Conservation (phyloP, 176 grass and related monocot species). For the Raddia guianensis region DNA sequence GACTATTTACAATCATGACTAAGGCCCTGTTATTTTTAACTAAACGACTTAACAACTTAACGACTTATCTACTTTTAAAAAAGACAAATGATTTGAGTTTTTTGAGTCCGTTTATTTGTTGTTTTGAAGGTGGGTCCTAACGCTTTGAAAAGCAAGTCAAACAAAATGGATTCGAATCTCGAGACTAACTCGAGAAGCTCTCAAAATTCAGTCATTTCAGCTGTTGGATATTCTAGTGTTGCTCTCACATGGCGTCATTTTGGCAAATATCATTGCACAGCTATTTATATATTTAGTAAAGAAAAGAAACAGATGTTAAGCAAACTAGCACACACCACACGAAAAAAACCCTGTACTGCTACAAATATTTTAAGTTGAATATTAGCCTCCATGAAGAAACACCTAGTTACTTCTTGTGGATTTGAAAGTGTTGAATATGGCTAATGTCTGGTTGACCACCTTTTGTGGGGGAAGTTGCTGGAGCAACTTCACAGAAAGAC, state of each 20-base stretch:
- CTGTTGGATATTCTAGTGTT: background rate
- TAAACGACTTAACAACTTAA: too few species aligned
- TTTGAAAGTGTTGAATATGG: background rate
- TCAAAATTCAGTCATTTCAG: too few species aligned
- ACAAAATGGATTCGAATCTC: too few species aligned
- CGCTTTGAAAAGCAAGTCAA: too few species aligned
- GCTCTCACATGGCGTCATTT: slow-evolving; percentile 4
- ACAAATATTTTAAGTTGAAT: background rate
- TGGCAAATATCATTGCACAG: background rate
- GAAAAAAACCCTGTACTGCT: background rate
- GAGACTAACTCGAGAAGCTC: too few species aligned
- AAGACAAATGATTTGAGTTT: too few species aligned
- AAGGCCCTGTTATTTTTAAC: too few species aligned
- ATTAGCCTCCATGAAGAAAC: background rate
- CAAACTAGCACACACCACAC: background rate
- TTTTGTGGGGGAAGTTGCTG: background rate
- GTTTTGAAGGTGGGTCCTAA: too few species aligned
- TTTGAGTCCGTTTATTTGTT: too few species aligned
- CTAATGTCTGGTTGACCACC: background rate
- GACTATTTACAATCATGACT: background rate
- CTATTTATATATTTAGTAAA: background rate
- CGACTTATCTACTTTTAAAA: too few species aligned
- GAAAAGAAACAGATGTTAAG: slow-evolving; percentile 1
- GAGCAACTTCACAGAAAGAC: background rate
- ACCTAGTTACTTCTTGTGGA: slow-evolving; percentile 2